Evolutionary conservation across 352 stramenopile genomes (phyloP).

Genomic region (Achlya hypogyna): DNA sequence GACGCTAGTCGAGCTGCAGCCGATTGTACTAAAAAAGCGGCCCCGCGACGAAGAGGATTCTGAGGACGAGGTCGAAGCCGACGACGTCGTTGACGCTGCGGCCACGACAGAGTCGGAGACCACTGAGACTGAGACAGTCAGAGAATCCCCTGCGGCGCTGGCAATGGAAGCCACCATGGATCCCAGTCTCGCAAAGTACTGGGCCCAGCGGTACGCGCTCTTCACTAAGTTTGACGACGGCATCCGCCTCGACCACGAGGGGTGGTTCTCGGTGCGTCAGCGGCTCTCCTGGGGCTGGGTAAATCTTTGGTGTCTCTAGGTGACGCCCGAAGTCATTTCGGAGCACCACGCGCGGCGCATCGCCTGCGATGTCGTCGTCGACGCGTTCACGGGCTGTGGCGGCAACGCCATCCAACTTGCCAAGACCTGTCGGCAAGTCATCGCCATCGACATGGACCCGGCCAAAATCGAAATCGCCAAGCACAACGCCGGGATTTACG

Average conservation of each 20-base stretch:
- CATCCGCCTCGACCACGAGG: constrained; percentile 87
- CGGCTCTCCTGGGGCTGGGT: neutral
- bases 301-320: constrained; percentile 23
- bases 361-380: constrained; percentile 76
- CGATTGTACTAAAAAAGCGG: neutral
- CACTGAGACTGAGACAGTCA: neutral
- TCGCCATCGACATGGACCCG: constrained; percentile 89
- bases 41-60: neutral
- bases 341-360: constrained; percentile 76
- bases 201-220: constrained; percentile 73
- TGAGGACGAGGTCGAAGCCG: neutral
- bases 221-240: constrained; percentile 89
- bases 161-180: neutral
- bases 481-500: constrained; percentile 87
- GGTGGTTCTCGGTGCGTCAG: constrained; percentile 80
- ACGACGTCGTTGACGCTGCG: neutral
- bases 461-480: constrained; percentile 84
- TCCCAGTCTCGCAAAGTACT: constrained; percentile 76
- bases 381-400: constrained; percentile 88
- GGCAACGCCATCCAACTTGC: constrained; percentile 92
- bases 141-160: neutral
- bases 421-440: constrained; percentile 77
- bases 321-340: constrained; percentile 87
- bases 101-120: neutral
- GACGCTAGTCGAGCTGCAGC: neutral